Evolutionary conservation across 768 basidiomycete genomes (phyloP).

Genomic region (Dacryopinax spathularia): DNA sequence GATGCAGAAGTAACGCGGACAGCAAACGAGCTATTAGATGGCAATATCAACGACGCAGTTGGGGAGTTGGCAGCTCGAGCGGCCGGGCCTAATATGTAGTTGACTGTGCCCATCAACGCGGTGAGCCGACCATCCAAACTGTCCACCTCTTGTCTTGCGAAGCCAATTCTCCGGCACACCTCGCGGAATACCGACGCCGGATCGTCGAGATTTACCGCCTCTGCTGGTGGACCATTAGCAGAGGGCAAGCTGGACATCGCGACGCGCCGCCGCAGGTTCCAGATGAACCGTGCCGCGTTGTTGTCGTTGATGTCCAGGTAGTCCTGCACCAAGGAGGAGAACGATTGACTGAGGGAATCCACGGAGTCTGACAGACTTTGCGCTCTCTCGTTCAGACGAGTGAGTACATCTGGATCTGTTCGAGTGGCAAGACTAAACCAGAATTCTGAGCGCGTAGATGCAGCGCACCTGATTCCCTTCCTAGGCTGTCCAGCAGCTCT

Average conservation of each 20-base stretch:
- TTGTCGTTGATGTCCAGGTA: background rate
- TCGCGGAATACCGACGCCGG: background rate
- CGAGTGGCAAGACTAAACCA: no score
- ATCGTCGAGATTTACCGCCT: background rate
- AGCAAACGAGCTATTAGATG: no score
- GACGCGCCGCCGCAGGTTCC: background rate
- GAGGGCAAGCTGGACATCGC: background rate
- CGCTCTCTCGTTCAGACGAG: background rate
- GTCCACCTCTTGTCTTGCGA: background rate
- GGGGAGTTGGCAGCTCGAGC: background rate
- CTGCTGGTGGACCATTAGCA: background rate
- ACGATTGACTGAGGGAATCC: background rate
- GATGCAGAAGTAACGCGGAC: no score
- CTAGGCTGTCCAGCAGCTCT: background rate
- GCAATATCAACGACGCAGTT: no score
- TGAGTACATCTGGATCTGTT: background rate
- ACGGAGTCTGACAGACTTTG: background rate
- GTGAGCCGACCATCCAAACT: background rate
- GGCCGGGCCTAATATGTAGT: background rate
- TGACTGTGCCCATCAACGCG: background rate
- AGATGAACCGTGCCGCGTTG: background rate
- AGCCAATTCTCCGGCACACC: background rate
- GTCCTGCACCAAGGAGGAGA: background rate
- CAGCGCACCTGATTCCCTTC: background rate
- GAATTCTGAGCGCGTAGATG: no score